Evolutionary conservation across 768 basidiomycete genomes (phyloP), one percentile per base, ranked within the genome.

Genomic region (Boletus rubroflammeus): DNA sequence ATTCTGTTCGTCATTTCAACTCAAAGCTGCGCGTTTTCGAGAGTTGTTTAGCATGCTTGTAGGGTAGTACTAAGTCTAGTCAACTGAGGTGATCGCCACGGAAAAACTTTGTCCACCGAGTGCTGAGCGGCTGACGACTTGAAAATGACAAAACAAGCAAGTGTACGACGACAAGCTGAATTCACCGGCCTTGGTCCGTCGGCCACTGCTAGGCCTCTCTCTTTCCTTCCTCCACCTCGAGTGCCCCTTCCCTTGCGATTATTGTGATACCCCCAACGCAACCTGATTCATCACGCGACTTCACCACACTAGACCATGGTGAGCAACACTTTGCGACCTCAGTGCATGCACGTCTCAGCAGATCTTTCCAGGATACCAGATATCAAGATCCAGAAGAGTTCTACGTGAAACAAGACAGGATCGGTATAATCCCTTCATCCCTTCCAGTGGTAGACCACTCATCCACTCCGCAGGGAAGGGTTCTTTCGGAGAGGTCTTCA

Each of bases 401-500:
- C 67, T 99, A 97, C 72, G 94, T 98, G 59, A 92, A 88, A 71
- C 96, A 99, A 76, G 90, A 97, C 72, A 84, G 94, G 70, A 98
- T 99, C 66, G 96, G 96, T 96, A 61, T 40, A 78, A 70, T 53
- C 54, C 42, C 42, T 8, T 25, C 41, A 43, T 50, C 47, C 42
- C 44, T 51, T 59, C 39, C 45, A 32, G n/a, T 56, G 51, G n/a
- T 58, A 56, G 46, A 53, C 47, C 32, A 44, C 62, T 65, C 56
- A 70, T 36, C 10, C 45, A 44, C 38, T 43, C 28, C 49, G 23
- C 58, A 97, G 96, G 95, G 57, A 98, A 99, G 72, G 96, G 96
- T 31, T 98, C 95, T 6, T 98, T 99, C 66, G 97, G 96, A 66
- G 97, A 98, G 73, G 95, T 98, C n/a, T 98, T 90, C 78, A 98